phyloP scores from a whole-genome alignment of 768 basidiomycete genomes.

The Lentinula detonsa region DNA sequence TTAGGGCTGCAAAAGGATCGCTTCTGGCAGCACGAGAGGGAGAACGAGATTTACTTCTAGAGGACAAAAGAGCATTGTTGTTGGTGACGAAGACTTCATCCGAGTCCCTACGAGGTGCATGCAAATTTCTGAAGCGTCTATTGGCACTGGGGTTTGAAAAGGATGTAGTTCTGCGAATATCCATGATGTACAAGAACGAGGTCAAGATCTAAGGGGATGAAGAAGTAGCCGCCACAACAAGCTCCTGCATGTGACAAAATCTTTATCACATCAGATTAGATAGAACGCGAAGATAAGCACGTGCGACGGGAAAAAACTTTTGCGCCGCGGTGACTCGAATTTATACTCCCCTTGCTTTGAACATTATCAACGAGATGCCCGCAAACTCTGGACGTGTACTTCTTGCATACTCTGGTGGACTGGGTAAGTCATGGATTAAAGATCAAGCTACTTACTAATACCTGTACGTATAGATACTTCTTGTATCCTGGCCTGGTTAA shows the following conservation, averaged over 20 bases:
- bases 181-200: not conserved
- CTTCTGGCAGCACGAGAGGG: conserved; percentile 11
- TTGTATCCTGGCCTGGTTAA: conserved; percentile 98
- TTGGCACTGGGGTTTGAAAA: not conserved
- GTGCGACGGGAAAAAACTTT: not conserved
- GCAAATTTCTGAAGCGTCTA: not conserved
- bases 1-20: conserved; percentile 11
- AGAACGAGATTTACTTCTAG: conserved; percentile 15
- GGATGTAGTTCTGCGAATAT: not conserved
- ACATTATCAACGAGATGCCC: conserved; percentile 31
- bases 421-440: conserved; percentile 53
- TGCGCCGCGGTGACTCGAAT: not conserved
- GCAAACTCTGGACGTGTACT: conserved; percentile 76
- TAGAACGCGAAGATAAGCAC: not conserved
- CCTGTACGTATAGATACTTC: conserved; percentile 75
- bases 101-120: not conserved
- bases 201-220: not conserved
- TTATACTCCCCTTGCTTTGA: not conserved
- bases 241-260: not conserved
- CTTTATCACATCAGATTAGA: not conserved
- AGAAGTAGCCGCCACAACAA: not conserved
- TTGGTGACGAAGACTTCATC: not conserved
- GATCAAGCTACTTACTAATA: not conserved
- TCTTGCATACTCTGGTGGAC: conserved; percentile 96
- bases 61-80: not conserved